These are phyloP conservation scores for Polymyxa betae DNA, from an alignment of 208 protist species.

Conservation along the genomic window DNA sequence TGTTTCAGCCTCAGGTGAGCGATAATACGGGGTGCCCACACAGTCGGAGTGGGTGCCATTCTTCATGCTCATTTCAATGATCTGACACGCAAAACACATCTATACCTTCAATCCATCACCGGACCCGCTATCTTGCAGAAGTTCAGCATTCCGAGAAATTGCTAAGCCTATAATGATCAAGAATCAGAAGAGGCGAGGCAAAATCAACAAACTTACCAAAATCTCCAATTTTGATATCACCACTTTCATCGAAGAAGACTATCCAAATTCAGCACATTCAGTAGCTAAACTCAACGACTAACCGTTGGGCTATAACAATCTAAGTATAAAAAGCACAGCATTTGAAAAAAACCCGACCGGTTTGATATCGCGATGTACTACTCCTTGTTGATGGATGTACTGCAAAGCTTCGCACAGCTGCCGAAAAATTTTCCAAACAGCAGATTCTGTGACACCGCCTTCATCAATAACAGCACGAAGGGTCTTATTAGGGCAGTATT, in stretches of 20 bases:
- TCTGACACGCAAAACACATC: not conserved
- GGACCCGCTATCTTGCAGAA: not conserved
- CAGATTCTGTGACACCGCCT: not conserved
- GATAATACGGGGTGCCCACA: conserved; percentile 11
- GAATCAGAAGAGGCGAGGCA: not conserved
- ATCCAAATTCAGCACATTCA: too few relatives aligned
- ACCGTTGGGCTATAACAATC: conserved; percentile 28
- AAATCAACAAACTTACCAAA: not conserved
- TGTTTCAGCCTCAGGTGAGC: not conserved
- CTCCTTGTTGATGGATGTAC: conserved; percentile 36
- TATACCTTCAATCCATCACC: too few relatives aligned
- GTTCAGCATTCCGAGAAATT: conserved; percentile 16
- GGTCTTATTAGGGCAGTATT: conserved; percentile 50
- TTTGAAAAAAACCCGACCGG: not conserved
- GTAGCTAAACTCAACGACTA: conserved; percentile 24
- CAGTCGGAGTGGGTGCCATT: not conserved
- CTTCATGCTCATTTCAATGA: not conserved
- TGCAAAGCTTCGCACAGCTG: conserved; percentile 36
- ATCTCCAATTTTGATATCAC: conserved; percentile 49
- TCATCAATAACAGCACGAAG: conserved; percentile 29
- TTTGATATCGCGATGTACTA: conserved; percentile 43
- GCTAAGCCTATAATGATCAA: not conserved
- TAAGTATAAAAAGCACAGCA: not conserved
- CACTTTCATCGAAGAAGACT: conserved; percentile 46
- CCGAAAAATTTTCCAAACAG: not conserved